Evolutionary conservation across 2,329 filamentous ascomycete species (phyloP).

Genomic region (Hypomyces perniciosus): DNA sequence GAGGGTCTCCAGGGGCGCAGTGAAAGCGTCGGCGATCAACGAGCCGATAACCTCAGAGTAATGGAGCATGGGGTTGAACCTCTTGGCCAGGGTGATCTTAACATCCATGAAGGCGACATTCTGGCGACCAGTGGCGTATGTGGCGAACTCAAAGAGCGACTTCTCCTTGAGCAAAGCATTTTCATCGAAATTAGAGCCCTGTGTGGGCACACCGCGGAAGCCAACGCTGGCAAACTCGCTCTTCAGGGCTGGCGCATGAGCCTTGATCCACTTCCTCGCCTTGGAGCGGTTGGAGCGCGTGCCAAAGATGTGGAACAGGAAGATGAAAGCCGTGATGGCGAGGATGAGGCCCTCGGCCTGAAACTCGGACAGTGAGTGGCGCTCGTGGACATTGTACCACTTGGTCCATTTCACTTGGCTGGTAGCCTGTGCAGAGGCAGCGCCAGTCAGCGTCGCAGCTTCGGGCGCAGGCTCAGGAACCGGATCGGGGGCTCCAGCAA

Average conservation of each 20-base stretch:
- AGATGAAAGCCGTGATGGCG: constrained; percentile 64
- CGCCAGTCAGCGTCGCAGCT: constrained; percentile 40
- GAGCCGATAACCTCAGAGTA: constrained; percentile 60
- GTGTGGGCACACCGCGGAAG: constrained; percentile 55
- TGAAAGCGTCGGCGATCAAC: constrained; percentile 75
- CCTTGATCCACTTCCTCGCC: constrained; percentile 73
- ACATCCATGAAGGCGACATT: constrained; percentile 90
- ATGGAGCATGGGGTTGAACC: constrained; percentile 70
- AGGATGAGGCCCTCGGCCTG: constrained; percentile 79
- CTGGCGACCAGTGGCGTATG: constrained; percentile 85
- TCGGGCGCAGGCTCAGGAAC: constrained; percentile 44
- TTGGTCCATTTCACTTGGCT: constrained; percentile 65
- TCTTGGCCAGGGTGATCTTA: constrained; percentile 73
- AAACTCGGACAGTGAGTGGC: constrained; percentile 78
- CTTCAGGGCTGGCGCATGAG: constrained; percentile 64
- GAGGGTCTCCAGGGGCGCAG: constrained; percentile 62
- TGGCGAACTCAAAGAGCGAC: constrained; percentile 76
- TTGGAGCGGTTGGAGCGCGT: constrained; percentile 72
- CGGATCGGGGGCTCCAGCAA: constrained; percentile 70
- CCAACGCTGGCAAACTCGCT: constrained; percentile 85
- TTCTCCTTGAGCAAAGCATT: constrained; percentile 69
- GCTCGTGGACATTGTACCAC: constrained; percentile 97
- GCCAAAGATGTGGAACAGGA: constrained; percentile 76
- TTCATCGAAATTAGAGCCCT: constrained; percentile 36
- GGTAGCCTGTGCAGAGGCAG: constrained; percentile 38